Evolutionary conservation across 495 filamentous ascomycete species (phyloP).

Genomic region (Xylaria intraflava): DNA sequence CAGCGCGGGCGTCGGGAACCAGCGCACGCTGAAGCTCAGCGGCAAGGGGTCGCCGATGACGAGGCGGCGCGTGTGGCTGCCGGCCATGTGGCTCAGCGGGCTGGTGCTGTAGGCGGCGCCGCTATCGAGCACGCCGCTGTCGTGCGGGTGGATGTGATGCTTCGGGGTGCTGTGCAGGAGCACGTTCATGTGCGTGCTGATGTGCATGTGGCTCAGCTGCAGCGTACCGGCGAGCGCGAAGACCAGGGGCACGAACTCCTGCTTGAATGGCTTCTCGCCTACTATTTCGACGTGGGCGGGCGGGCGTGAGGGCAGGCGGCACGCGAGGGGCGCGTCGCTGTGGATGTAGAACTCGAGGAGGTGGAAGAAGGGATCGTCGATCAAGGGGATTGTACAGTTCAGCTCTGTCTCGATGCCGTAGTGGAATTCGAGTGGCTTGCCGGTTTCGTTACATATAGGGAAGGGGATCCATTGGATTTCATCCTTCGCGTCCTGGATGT

Average conservation of each 20-base stretch:
- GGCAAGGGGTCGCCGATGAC: slow-evolving; percentile 83
- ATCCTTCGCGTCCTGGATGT: slow-evolving; percentile 73
- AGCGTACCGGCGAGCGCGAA: slow-evolving; percentile 85
- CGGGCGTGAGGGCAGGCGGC: slow-evolving; percentile 79
- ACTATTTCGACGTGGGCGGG: slow-evolving; percentile 41
- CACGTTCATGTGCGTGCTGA: slow-evolving; percentile 82
- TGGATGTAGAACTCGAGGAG: slow-evolving; percentile 98
- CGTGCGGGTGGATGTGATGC: slow-evolving; percentile 47
- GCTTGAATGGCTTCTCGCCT: slow-evolving; percentile 35
- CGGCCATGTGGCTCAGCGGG: slow-evolving; percentile 54
- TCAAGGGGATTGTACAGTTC: slow-evolving; percentile 83
- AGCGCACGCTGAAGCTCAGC: slow-evolving; percentile 73
- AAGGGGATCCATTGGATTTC: slow-evolving; percentile 94
- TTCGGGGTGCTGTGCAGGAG: slow-evolving; percentile 67
- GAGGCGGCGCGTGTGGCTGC: slow-evolving; percentile 51
- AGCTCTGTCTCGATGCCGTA: slow-evolving; percentile 81
- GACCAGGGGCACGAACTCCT: slow-evolving; percentile 59
- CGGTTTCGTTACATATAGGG: slow-evolving; percentile 85
- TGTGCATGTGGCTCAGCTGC: slow-evolving; percentile 83
- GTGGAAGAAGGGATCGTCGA: slow-evolving; percentile 89
- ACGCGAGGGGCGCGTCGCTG: slow-evolving; percentile 87
- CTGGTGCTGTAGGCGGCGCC: slow-evolving; percentile 81
- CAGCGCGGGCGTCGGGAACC: slow-evolving; percentile 69
- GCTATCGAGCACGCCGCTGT: slow-evolving; percentile 69
- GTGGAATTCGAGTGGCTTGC: slow-evolving; percentile 67